These are phyloP conservation scores for Cryptococcus sp. DNA, from an alignment of 1,284 basidiomycete genomes.

Conservation along the genomic window DNA sequence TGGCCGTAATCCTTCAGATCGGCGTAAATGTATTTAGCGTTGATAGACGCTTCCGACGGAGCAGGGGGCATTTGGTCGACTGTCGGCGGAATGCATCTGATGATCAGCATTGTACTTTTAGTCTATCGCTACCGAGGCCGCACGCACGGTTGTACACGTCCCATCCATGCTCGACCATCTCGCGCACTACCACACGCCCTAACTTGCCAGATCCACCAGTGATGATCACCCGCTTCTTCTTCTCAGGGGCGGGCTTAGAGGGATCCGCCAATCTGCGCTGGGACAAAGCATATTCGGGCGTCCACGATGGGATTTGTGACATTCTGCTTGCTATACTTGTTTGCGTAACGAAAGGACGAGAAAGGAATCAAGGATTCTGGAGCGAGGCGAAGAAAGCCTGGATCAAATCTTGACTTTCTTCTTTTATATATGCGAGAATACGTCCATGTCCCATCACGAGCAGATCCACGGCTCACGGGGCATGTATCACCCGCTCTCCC, in stretches of 20 bases:
- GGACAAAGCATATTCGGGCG: constrained; percentile 20
- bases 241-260: constrained; percentile 8
- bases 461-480: too few species aligned
- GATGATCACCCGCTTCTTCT: constrained; percentile 42
- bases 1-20: constrained; percentile 50
- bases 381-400: too few species aligned
- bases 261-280: constrained; percentile 28
- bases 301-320: constrained; percentile 23
- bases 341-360: too few species aligned
- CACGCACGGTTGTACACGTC: constrained; percentile 35
- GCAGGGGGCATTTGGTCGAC: constrained; percentile 34
- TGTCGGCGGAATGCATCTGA: neutral
- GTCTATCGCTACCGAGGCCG: neutral
- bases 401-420: too few species aligned
- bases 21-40: constrained; percentile 38
- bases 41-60: constrained; percentile 36
- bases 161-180: constrained; percentile 46
- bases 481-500: too few species aligned
- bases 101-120: too few species aligned
- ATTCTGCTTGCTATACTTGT: neutral
- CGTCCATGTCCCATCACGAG: too few species aligned
- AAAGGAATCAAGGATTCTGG: too few species aligned
- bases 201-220: constrained; percentile 51
- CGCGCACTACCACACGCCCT: constrained; percentile 45
- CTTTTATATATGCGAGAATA: too few species aligned